phyloP scores from a whole-genome alignment of 1,284 basidiomycete species.

The Phlebopus sp. region DNA sequence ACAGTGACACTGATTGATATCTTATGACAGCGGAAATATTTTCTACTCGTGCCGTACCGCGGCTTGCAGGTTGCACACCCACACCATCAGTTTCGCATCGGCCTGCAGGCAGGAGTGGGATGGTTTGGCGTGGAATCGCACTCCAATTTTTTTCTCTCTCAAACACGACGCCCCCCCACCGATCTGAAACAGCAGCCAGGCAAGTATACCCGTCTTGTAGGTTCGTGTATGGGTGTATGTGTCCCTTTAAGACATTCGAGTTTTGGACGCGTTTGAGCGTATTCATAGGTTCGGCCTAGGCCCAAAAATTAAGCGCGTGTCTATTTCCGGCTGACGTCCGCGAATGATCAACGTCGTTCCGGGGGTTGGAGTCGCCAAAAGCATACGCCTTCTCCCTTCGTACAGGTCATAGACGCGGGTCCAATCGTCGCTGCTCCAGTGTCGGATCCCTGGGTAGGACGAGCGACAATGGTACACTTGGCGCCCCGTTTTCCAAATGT shows the following conservation, averaged over 20 bases:
- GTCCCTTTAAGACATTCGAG: no score
- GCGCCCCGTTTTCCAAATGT: neutral
- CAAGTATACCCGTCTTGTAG: no score
- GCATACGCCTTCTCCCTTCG: neutral
- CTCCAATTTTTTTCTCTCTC: no score
- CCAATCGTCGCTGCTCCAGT: neutral
- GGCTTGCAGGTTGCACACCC: neutral
- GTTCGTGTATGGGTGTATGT: no score
- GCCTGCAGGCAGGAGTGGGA: no score
- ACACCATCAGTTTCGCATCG: neutral
- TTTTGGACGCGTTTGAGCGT: neutral
- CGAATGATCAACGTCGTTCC: neutral
- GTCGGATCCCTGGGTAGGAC: no score
- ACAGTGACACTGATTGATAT: neutral
- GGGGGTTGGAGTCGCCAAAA: neutral
- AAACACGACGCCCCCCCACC: no score
- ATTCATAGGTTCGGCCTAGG: neutral
- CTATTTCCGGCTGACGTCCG: constrained; percentile 1
- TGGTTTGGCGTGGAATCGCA: neutral
- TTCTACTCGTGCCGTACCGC: neutral
- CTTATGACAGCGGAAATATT: neutral
- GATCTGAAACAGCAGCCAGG: no score
- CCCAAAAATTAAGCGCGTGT: neutral
- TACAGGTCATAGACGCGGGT: neutral
- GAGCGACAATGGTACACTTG: neutral